Base-by-base conservation (phyloP, 2,329 filamentous ascomycete genomes). In the Blastomyces percursus region DNA sequence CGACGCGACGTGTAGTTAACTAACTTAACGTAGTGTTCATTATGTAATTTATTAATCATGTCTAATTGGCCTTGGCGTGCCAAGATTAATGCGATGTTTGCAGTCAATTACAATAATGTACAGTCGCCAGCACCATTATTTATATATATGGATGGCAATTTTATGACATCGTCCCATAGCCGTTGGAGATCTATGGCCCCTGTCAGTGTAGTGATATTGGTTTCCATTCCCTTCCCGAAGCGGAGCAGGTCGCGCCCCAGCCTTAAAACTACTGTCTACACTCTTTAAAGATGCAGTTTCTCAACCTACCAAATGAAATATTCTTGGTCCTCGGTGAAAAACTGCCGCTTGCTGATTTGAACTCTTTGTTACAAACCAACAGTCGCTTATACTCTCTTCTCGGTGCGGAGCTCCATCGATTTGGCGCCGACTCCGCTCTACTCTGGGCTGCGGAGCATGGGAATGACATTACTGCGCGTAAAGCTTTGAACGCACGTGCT, bases 1-100 rank as follows among this genome's bases (percentile, higher is more conserved):
- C 57, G 57, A 48, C 57, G 57, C 57, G 57, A 44, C 27, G 27
- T n/a, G 32, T 14, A 32, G 6, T n/a, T n/a, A n/a, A n/a, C n/a
- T n/a, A n/a, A n/a, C n/a, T n/a, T n/a, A n/a, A n/a, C n/a, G n/a
- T 2, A 19, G 16, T 4, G 7, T 14, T 2, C 11, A 16, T 58
- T 46, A 46, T 44, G 55, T 58, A 58, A 58, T 21, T 12, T 27
- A 6, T 58, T 58, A 58, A 12, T 58, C 55, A 58, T 27, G 16
- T n/a, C 2, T 12, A 24, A n/a, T n/a, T n/a, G n/a, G n/a, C n/a
- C n/a, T 12, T 48, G 24, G 44, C n/a, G 54, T 35, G 35, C 55
- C 55, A 27, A 57, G 52, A 30, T 16, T 55, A 3, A 3, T 51
- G n/a, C n/a, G 46, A 32, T 6, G 30, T 3, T 32, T 16, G 2